These are phyloP conservation scores for Diplodia sapinea DNA, from an alignment of 2,329 filamentous ascomycete species.

Conservation along the genomic window DNA sequence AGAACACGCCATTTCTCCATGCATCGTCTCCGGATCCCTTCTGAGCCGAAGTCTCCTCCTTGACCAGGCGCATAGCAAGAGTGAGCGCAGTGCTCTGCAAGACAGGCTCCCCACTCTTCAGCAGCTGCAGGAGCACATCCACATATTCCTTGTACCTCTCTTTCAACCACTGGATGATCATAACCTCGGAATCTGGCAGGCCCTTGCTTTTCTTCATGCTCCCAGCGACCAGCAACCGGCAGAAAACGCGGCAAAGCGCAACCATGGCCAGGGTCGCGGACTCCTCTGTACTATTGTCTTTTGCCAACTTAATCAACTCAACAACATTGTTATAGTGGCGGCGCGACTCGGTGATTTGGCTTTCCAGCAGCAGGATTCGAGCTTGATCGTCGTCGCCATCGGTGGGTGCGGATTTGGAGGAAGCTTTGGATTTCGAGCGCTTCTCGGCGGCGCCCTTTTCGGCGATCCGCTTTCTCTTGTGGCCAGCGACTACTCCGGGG, in stretches of 20 bases:
- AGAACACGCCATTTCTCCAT: slow-evolving; percentile 73
- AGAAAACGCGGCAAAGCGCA: slow-evolving; percentile 84
- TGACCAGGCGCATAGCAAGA: slow-evolving; percentile 81
- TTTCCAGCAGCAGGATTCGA: slow-evolving; percentile 76
- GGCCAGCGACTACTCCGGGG: slow-evolving; percentile 39
- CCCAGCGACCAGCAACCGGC: slow-evolving; percentile 77
- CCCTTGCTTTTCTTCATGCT: slow-evolving; percentile 69
- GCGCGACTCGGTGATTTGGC: slow-evolving; percentile 80
- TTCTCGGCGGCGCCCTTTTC: slow-evolving; percentile 43
- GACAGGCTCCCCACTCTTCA: slow-evolving; percentile 66
- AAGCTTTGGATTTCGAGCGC: slow-evolving; percentile 47
- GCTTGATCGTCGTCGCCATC: slow-evolving; percentile 60
- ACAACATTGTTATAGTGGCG: slow-evolving; percentile 93
- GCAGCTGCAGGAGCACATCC: slow-evolving; percentile 61
- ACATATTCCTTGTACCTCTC: slow-evolving; percentile 76
- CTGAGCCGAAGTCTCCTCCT: slow-evolving; percentile 73
- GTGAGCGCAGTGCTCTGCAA: slow-evolving; percentile 73
- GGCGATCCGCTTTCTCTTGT: slow-evolving; percentile 53
- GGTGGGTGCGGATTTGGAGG: slow-evolving; percentile 41
- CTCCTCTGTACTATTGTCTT: slow-evolving; percentile 59
- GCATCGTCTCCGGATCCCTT: slow-evolving; percentile 67
- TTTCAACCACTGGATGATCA: slow-evolving; percentile 79
- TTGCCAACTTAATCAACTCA: slow-evolving; percentile 66
- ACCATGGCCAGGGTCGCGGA: slow-evolving; percentile 73
- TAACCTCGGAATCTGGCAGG: slow-evolving; percentile 72